Conservation (phyloP, 2,329 filamentous ascomycete genomes). For the Fusarium buxicola region DNA sequence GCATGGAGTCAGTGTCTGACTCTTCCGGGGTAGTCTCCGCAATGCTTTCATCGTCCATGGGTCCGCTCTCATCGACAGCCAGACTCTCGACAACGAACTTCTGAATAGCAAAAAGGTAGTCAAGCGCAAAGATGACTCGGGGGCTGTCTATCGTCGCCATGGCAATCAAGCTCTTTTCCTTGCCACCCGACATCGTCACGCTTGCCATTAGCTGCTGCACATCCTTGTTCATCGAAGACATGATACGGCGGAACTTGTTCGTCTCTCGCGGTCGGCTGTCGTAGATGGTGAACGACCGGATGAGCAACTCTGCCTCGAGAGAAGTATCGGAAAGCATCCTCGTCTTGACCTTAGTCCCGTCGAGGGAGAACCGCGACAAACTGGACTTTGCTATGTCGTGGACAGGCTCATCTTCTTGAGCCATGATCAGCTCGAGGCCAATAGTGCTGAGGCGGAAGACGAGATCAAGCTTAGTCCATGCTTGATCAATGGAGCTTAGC, state of each 20-base stretch:
- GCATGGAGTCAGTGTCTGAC: constrained; percentile 70
- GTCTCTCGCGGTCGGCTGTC: constrained; percentile 90
- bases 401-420: constrained; percentile 80
- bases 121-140: constrained; percentile 91
- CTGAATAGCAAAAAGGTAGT: constrained; percentile 93
- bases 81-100: constrained; percentile 82
- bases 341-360: constrained; percentile 91
- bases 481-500: constrained; percentile 73
- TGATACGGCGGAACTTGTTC: constrained; percentile 98
- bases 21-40: constrained; percentile 66
- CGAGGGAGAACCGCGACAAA: constrained; percentile 92
- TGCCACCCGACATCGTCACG: constrained; percentile 88
- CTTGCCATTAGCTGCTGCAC: constrained; percentile 99
- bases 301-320: constrained; percentile 90
- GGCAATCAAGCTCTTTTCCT: constrained; percentile 84
- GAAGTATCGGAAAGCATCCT: constrained; percentile 93
- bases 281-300: constrained; percentile 93
- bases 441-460: constrained; percentile 90
- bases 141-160: constrained; percentile 96
- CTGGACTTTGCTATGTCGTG: constrained; percentile 82
- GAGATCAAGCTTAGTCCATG: constrained; percentile 94
- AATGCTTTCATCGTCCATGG: constrained; percentile 63
- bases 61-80: constrained; percentile 66
- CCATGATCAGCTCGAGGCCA: constrained; percentile 87
- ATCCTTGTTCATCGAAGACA: constrained; percentile 95